Evolutionary conservation across 306 rosid genomes (phyloP), one percentile per base, ranked within the genome.

Genomic region (Dryas octopetala): DNA sequence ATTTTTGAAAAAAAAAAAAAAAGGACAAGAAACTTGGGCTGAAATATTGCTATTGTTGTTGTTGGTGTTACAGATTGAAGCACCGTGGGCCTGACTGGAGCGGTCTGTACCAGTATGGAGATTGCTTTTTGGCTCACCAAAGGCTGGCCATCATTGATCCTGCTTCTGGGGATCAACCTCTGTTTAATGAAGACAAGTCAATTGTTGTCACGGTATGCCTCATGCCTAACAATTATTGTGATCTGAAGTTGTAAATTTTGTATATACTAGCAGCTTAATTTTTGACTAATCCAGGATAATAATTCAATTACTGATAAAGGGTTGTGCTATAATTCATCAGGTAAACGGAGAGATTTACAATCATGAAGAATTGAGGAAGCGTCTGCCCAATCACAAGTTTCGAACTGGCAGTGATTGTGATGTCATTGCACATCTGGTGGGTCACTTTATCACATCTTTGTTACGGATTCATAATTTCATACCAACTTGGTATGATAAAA

Each of bases 21-120:
- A 40, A 1, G 7, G 49, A 41, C 49, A 4, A 50, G 60, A 50
- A 78, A 71, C 60, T 66, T 4, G 23, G 49, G 38, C 19, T 44
- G 13, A 48, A 6, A 28, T 19, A 16, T 46, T 64, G 80, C 75
- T 48, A 2, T 66, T 63, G 8, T 44, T 17, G 76, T 69, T 12
- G 19, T 17, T 59, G 50, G n/a, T 9, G 19, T 58, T 38, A 76
- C 75, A 96, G 98, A 75, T 82, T 96, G 96, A 92, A 88, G 89
- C 98, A 96, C 83, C 97, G 97, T 74, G 99, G 98, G 0, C 98
- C 98, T 9, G 99, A 96, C 26, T 96, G 98, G 99, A 92, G 99
- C 84, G 98, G 98, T 41, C 82, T 96, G 15, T 90, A 96, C 57
- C 97, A 92, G 76, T 88, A 90, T 57, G 91, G 88, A 43, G 97